Evolutionary conservation across 2,329 filamentous ascomycete species (phyloP).

Genomic region (Hawksworthiomyces lignivorus): DNA sequence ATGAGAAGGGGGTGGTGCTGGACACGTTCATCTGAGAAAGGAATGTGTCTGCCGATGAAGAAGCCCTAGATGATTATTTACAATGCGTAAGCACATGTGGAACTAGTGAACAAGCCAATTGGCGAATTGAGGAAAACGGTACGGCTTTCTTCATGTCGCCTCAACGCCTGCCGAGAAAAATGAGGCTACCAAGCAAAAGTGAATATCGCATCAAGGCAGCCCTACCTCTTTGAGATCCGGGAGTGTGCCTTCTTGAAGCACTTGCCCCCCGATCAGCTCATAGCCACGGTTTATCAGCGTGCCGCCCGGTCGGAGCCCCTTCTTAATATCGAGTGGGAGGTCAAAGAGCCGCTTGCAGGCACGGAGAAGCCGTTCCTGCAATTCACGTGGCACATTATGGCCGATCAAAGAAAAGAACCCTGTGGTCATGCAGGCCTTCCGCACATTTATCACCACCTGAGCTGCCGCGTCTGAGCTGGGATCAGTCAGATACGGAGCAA

Average conservation of each 20-base stretch:
- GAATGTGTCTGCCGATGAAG: slow-evolving; percentile 33
- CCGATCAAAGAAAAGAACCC: slow-evolving; percentile 24
- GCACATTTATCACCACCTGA: slow-evolving; percentile 24
- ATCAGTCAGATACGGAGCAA: slow-evolving; percentile 24
- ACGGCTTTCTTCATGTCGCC: too few relatives aligned
- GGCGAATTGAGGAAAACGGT: too few relatives aligned
- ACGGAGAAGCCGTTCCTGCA: slow-evolving; percentile 17
- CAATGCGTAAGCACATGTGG: too few relatives aligned
- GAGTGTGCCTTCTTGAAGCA: slow-evolving; percentile 33
- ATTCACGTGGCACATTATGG: slow-evolving; percentile 18
- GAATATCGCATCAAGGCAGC: too few relatives aligned
- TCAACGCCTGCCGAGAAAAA: too few relatives aligned
- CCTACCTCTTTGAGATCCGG: slow-evolving; percentile 42
- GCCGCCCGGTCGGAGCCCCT: slow-evolving; percentile 24
- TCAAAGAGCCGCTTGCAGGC: slow-evolving; percentile 38
- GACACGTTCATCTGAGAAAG: slow-evolving; percentile 17
- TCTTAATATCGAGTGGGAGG: slow-evolving; percentile 38
- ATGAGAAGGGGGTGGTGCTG: slow-evolving; percentile 33
- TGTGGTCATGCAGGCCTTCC: slow-evolving; percentile 23
- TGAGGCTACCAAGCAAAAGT: too few relatives aligned
- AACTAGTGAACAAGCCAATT: too few relatives aligned
- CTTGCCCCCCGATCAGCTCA: slow-evolving; percentile 38
- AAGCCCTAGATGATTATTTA: too few relatives aligned
- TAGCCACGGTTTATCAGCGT: slow-evolving; percentile 36
- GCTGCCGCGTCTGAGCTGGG: slow-evolving; percentile 20